Evolutionary conservation across 305 asterid genomes (phyloP).

Genomic region (Euphrasia arctica): DNA sequence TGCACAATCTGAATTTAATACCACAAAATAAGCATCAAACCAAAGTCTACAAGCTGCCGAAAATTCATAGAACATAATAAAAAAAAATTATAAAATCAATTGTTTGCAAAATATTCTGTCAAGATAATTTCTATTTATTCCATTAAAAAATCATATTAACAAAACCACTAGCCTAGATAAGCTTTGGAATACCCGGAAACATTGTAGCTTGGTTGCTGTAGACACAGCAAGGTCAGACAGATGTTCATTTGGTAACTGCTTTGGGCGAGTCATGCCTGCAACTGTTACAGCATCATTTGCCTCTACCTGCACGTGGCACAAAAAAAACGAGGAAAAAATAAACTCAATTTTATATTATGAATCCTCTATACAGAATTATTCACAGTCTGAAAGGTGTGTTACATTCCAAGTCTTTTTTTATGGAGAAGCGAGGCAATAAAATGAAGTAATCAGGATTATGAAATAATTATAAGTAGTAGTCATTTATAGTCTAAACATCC

Average conservation of each 20-base stretch:
- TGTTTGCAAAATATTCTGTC: conserved; percentile 5
- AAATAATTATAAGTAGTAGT: background rate
- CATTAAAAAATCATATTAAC: conserved; percentile 6
- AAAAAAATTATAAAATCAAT: background rate
- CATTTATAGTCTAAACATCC: background rate
- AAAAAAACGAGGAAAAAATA: conserved; percentile 11
- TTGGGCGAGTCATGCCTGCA: conserved; percentile 94
- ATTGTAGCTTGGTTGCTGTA: conserved; percentile 86
- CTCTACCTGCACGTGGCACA: conserved; percentile 62
- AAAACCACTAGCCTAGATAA: conserved; percentile 16
- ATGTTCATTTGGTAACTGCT: conserved; percentile 77
- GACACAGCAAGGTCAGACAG: conserved; percentile 93
- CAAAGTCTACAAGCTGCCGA: conserved; percentile 15
- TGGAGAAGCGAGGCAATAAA: background rate
- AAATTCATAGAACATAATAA: background rate
- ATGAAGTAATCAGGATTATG: background rate
- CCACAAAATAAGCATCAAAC: conserved; percentile 15
- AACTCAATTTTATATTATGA: background rate
- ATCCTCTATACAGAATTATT: conserved; percentile 15
- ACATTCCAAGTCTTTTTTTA: background rate
- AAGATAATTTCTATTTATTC: conserved; percentile 18
- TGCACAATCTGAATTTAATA: conserved; percentile 21
- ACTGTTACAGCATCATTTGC: conserved; percentile 94
- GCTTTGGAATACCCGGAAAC: conserved; percentile 63
- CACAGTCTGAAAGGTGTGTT: background rate